Base-by-base conservation (phyloP, 2,329 filamentous ascomycete genomes). In the Phyllosticta citribraziliensis region DNA sequence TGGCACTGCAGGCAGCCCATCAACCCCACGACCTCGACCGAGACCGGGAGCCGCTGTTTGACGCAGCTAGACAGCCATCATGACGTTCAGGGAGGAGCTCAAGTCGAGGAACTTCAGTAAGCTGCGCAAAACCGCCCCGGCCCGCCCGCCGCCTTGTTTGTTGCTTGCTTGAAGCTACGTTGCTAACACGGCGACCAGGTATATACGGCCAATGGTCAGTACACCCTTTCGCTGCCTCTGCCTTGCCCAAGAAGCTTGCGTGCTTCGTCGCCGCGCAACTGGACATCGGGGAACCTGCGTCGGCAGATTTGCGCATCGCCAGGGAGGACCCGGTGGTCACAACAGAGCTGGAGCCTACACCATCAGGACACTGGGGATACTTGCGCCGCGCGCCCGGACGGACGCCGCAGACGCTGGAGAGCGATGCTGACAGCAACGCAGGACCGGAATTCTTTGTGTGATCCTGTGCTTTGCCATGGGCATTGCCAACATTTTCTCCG, bases 201-300 rank as follows among this genome's bases (percentile, higher is more conserved):
- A 87, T 87, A 73, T 87, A 86, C 72, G 84, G 83, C 68, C 84
- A 86, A 84, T 87, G 84, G 84, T 86, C 70, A 75, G 81, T 80
- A 60, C 61, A 55, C 20, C 58, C 52, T 56, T 30, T 55, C 11
- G 22, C 47, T 52, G 19, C 52, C 52, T 24, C 30, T 12, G 52
- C 52, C 20, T 22, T 22, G 52, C 52, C n/a, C 20, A 8, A 22
- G 52, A 1, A 27, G 11, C 20, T 22, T 12, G 25, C 52, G 52
- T 22, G 12, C 52, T 22, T n/a, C 54, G 60, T 47, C 50, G 50
- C n/a, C 50, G 35, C 33, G 33, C 33, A 11, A 5, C 1, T 40
- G 9, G 14, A 40, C 33, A 17, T 17, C 5, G 9, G 33, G 56
- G 60, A 33, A 11, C 24, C n/a, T 30, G 58, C 20, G 40, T 22